Conservation (phyloP, 1,284 basidiomycete genomes). For the Leccinum pachyderme region DNA sequence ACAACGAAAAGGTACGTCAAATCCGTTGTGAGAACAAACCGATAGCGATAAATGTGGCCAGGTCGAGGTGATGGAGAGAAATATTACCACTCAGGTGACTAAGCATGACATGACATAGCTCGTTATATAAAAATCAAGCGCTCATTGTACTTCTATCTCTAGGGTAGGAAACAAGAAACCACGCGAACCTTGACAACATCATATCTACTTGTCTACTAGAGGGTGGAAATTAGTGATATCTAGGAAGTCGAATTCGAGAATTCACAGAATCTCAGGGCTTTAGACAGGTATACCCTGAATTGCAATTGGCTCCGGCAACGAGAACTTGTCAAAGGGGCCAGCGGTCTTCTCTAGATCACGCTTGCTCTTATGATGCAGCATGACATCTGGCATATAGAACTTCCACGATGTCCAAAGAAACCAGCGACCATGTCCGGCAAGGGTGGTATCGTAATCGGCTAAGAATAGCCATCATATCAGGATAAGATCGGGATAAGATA, state of each 20-base stretch:
- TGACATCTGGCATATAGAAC: conserved; percentile 57
- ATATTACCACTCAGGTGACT: conserved; percentile 16
- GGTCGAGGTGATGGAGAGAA: conserved; percentile 7
- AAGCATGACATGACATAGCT: conserved; percentile 16
- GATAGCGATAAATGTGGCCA: conserved; percentile 1
- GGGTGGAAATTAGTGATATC: background rate
- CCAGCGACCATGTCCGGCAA: conserved; percentile 57
- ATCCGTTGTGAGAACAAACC: conserved; percentile 8
- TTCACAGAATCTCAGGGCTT: background rate
- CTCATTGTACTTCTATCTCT: background rate
- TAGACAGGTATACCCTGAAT: conserved; percentile 22
- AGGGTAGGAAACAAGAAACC: background rate
- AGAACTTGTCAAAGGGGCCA: conserved; percentile 51
- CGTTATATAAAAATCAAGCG: background rate
- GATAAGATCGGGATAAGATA: conserved; percentile 7
- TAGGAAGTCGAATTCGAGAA: background rate
- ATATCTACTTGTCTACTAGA: conserved; percentile 1
- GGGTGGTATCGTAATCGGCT: conserved; percentile 69
- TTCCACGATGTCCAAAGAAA: conserved; percentile 74
- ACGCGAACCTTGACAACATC: background rate
- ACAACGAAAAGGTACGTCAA: conserved; percentile 1
- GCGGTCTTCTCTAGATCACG: conserved; percentile 47
- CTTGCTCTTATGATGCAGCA: conserved; percentile 32
- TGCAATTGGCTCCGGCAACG: conserved; percentile 25
- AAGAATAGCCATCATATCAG: conserved; percentile 3